phyloP scores from a whole-genome alignment of 495 filamentous ascomycete genomes.

The Penicillium riverlandense region DNA sequence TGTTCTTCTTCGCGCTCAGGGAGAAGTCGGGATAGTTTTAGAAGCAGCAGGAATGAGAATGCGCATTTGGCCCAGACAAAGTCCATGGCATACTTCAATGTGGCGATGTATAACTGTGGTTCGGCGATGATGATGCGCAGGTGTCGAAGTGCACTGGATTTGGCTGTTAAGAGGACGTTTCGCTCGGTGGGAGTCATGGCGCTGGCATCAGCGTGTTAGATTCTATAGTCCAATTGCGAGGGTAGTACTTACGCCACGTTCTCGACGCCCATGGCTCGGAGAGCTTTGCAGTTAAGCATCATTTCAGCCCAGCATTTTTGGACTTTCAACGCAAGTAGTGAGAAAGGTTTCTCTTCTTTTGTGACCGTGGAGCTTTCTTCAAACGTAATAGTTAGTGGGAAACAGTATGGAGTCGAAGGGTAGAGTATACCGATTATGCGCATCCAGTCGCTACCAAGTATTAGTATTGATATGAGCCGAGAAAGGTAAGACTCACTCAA shows the following conservation, averaged over 20 bases:
- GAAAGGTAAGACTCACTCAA: conserved; percentile 23
- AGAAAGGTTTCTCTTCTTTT: conserved; percentile 27
- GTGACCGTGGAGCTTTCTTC: conserved; percentile 16
- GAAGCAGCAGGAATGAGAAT: conserved; percentile 44
- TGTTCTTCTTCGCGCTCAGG: conserved; percentile 34
- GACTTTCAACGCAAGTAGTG: conserved; percentile 31
- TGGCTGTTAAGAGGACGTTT: conserved; percentile 36
- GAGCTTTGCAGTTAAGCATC: conserved; percentile 42
- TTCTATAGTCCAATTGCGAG: neutral
- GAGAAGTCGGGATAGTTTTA: conserved; percentile 42
- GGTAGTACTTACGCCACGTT: conserved; percentile 30
- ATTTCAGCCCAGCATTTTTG: conserved; percentile 44
- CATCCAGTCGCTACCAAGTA: conserved; percentile 32
- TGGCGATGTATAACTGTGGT: conserved; percentile 38
- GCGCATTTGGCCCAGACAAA: conserved; percentile 52
- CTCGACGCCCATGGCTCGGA: conserved; percentile 40
- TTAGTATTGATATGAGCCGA: neutral
- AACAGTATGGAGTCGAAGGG: neutral
- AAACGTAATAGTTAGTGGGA: neutral
- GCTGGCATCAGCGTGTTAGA: conserved; percentile 5
- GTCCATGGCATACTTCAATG: conserved; percentile 46
- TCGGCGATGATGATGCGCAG: conserved; percentile 36
- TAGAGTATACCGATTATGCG: conserved; percentile 30
- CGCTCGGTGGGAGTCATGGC: conserved; percentile 36
- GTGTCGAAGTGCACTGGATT: conserved; percentile 41